These are phyloP conservation scores for Chaetomiaceae sp. DNA, from an alignment of 2,329 filamentous ascomycete species.

Conservation along the genomic window DNA sequence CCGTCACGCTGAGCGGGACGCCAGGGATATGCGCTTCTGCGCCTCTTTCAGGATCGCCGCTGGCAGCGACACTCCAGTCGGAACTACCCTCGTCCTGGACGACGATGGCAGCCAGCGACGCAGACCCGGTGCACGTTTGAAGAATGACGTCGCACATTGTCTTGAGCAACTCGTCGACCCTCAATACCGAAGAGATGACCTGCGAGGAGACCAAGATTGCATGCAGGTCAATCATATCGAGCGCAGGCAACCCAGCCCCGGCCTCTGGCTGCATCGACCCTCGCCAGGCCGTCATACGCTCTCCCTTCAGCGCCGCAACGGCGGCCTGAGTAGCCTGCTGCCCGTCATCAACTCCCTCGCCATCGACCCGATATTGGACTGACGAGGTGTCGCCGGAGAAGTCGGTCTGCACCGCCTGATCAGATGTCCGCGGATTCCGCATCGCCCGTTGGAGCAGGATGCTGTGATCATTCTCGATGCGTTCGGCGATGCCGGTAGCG, in stretches of 20 bases:
- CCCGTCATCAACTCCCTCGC: conserved; percentile 39
- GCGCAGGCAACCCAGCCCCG: conserved; percentile 59
- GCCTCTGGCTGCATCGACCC: conserved; percentile 54
- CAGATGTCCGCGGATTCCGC: conserved; percentile 51
- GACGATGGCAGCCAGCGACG: conserved; percentile 66
- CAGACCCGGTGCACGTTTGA: conserved; percentile 65
- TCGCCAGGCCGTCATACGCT: conserved; percentile 58
- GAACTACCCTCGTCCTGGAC: conserved; percentile 59
- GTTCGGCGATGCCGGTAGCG: conserved; percentile 61
- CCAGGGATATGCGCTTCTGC: conserved; percentile 61
- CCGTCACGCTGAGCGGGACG: conserved; percentile 57
- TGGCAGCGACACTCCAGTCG: conserved; percentile 68
- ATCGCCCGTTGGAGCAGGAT: conserved; percentile 59
- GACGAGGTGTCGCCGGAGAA: conserved; percentile 53
- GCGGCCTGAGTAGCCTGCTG: conserved; percentile 38
- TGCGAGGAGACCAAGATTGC: conserved; percentile 74
- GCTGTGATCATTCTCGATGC: conserved; percentile 62
- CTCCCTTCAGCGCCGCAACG: conserved; percentile 47
- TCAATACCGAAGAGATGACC: conserved; percentile 70
- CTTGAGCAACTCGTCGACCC: conserved; percentile 67
- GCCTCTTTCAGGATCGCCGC: conserved; percentile 63
- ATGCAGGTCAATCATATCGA: conserved; percentile 78
- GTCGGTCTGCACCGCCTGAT: conserved; percentile 65
- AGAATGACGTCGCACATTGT: conserved; percentile 79
- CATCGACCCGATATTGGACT: conserved; percentile 46